Percentiles rank a stretch among this genome's conserved stretches.
These are phyloP conservation scores for Hypoxylon fragiforme DNA, from an alignment of 495 filamentous ascomycete species.

Conservation along the genomic window DNA sequence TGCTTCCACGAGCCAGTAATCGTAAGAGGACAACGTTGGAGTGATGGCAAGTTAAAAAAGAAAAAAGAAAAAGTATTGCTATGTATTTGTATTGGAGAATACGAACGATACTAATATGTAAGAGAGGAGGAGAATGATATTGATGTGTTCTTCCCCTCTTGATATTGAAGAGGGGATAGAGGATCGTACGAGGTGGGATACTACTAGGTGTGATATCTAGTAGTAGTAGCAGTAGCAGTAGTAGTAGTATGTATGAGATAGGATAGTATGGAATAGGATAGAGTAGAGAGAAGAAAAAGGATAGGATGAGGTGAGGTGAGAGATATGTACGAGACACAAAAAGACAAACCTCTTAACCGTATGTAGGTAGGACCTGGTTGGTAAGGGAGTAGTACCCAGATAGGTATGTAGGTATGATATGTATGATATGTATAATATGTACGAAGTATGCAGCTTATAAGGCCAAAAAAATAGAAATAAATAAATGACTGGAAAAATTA, in stretches of 20 bases:
- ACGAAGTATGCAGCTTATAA: too few relatives aligned
- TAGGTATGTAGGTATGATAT: too few relatives aligned
- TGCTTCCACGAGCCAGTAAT: slow-evolving; percentile 32
- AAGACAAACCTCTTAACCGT: not conserved
- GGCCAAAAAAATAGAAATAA: too few relatives aligned
- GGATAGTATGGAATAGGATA: not conserved
- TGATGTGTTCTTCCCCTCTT: not conserved
- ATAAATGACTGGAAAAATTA: not conserved
- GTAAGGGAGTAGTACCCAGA: too few relatives aligned
- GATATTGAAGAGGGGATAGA: not conserved
- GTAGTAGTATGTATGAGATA: not conserved
- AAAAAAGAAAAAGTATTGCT: too few relatives aligned
- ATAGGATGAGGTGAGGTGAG: not conserved
- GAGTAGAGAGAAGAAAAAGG: slow-evolving; percentile 1
- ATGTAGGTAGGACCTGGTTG: too few relatives aligned
- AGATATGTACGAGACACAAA: too few relatives aligned
- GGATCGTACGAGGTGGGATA: not conserved
- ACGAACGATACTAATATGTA: too few relatives aligned
- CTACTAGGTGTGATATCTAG: not conserved
- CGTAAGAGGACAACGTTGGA: slow-evolving; percentile 10
- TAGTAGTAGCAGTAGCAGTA: not conserved
- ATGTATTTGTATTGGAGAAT: too few relatives aligned
- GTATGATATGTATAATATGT: too few relatives aligned
- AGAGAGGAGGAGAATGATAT: too few relatives aligned
- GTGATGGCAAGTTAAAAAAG: slow-evolving; percentile 3